Conservation (phyloP, 352 stramenopile genomes). For the Phytophthora pistaciae region DNA sequence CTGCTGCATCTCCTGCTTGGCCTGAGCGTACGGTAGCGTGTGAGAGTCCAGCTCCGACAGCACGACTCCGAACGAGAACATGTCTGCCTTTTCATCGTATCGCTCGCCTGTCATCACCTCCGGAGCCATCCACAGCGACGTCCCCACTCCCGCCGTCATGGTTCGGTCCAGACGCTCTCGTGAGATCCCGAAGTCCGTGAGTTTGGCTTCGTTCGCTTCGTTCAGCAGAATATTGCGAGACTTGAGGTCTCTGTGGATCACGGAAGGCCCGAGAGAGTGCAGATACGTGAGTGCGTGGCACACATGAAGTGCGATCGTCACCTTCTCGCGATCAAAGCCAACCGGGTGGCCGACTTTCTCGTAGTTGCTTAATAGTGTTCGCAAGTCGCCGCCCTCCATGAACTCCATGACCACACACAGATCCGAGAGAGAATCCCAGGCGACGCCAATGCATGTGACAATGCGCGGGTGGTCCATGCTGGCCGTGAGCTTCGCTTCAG, state of each 20-base stretch:
- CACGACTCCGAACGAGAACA: slow-evolving; percentile 66
- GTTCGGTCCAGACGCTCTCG: slow-evolving; percentile 6
- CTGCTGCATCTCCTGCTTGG: slow-evolving; percentile 7
- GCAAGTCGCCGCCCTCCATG: slow-evolving; percentile 10
- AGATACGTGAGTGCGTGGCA: slow-evolving; percentile 46
- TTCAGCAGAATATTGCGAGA: slow-evolving; percentile 46
- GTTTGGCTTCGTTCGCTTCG: slow-evolving; percentile 36
- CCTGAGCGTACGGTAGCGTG: slow-evolving; percentile 29
- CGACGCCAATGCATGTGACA: slow-evolving; percentile 8
- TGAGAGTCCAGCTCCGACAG: slow-evolving; percentile 61
- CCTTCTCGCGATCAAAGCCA: slow-evolving; percentile 26
- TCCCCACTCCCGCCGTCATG: slow-evolving; percentile 6
- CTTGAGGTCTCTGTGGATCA: slow-evolving; percentile 54
- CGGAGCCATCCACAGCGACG: slow-evolving; percentile 21
- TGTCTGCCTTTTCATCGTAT: slow-evolving; percentile 50
- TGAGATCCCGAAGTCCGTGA: slow-evolving; percentile 37
- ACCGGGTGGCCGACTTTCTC: background rate
- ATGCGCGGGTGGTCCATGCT: slow-evolving; percentile 18
- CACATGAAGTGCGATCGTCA: slow-evolving; percentile 31
- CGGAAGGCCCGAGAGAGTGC: slow-evolving; percentile 40
- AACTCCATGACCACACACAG: slow-evolving; percentile 20
- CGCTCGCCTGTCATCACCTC: slow-evolving; percentile 14
- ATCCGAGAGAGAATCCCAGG: slow-evolving; percentile 22
- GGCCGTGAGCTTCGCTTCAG: slow-evolving; percentile 13
- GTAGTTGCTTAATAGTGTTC: slow-evolving; percentile 8